Conservation (phyloP, 192 early-diverging fungal species). For the Mortierella alpina region DNA sequence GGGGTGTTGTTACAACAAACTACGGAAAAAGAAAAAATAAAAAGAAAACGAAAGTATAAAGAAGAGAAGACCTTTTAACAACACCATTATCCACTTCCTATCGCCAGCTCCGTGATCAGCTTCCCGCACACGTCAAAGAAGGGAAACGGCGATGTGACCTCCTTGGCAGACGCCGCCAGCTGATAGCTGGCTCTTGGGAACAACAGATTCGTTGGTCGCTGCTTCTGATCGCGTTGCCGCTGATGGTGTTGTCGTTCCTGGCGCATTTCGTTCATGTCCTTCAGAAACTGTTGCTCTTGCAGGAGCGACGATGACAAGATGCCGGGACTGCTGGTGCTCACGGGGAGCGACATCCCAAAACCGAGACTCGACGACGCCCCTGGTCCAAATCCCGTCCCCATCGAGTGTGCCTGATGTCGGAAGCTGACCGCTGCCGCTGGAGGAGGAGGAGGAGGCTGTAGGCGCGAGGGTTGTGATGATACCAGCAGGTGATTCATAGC, state of each 20-base stretch:
- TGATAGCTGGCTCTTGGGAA: conserved; percentile 51
- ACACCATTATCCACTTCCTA: conserved; percentile 57
- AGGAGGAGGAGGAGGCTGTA: too few species aligned
- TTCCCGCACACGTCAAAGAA: conserved; percentile 97
- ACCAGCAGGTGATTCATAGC: too few species aligned
- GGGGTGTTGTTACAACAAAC: too few species aligned
- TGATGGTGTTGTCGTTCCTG: conserved; percentile 43
- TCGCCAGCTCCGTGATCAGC: conserved; percentile 95
- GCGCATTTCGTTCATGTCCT: conserved; percentile 47
- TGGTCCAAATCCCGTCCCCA: background rate
- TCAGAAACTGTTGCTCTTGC: conserved; percentile 41
- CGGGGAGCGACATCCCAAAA: background rate
- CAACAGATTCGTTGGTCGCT: conserved; percentile 46
- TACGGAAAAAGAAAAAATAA: too few species aligned
- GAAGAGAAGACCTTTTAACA: too few species aligned
- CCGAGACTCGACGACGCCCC: background rate
- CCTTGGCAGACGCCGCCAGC: conserved; percentile 47
- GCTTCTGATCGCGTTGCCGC: conserved; percentile 40
- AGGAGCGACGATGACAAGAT: conserved; percentile 31
- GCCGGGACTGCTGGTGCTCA: conserved; percentile 13
- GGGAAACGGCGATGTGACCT: conserved; percentile 77
- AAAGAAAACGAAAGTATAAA: too few species aligned
- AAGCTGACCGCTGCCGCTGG: too few species aligned
- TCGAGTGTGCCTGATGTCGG: too few species aligned
- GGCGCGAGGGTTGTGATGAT: too few species aligned